Evolutionary conservation across 2,329 filamentous ascomycete genomes (phyloP), one percentile per base, ranked within the genome.

Genomic region (Alternaria ventricosa): DNA sequence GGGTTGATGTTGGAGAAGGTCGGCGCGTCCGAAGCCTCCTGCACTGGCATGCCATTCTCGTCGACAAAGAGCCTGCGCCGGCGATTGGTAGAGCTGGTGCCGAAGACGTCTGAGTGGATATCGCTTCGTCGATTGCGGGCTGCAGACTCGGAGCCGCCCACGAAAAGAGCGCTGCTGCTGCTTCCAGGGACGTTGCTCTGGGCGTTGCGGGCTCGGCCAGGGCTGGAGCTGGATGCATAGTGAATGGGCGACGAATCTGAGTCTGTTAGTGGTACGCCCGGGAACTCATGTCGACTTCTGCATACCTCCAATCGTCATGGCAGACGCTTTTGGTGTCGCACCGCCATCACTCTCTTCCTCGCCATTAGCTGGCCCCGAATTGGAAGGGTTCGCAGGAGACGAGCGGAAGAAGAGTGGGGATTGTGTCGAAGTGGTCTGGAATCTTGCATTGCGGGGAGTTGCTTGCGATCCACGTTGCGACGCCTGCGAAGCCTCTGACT

Each of bases 201-300:
- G 53, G 87, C 84, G 67, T 87, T 81, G 56, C 83, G 81, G 55
- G 76, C 84, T 75, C 88, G 88, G n/a, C 88, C 89, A 25, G 93
- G 93, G 76, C 92, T 97, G 41, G 95, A 97, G 80, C 93, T 97
- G 36, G 93, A 89, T 60, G 93, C 92, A 78, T 97, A 98, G 78
- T 90, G 89, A 70, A 98, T 93, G 1, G 95, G 95, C 1, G 95
- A 98, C 0, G 95, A 98, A 75, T 94, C 95, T 97, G 70, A 2
- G 12, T 4, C 55, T 18, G 9, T 57, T 20, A 65, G 56, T 75
- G 57, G 79, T 66, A 7, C 12, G 23, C 27, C 6, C 3, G 25
- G 15, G 2, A 15, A 13, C 2, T 27, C 49, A 15, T 25, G 1
- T 23, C 15, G 6, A 6, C 12, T 15, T 18, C 2, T 33, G 6